phyloP scores from a whole-genome alignment of 768 basidiomycete species.

The Xerocomellus intermedius region DNA sequence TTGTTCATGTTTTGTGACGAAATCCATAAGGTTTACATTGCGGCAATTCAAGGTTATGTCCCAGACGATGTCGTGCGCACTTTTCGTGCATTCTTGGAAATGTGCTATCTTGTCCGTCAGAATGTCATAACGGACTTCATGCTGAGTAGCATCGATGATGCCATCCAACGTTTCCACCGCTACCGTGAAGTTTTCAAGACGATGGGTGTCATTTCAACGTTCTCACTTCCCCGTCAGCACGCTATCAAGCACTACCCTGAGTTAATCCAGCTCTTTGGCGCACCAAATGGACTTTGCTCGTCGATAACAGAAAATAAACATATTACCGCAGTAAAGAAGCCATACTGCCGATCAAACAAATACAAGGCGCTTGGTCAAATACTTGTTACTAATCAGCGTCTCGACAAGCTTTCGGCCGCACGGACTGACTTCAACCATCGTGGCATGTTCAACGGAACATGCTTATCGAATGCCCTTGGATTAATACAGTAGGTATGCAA shows the following conservation, averaged over 20 bases:
- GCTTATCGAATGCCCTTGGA: neutral
- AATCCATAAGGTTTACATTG: conserved; percentile 27
- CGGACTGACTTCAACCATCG: conserved; percentile 15
- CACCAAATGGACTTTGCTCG: neutral
- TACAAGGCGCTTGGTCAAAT: conserved; percentile 31
- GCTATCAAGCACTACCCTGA: conserved; percentile 30
- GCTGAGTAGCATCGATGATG: too few relatives aligned
- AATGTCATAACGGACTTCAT: too few relatives aligned
- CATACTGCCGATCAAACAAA: conserved; percentile 28
- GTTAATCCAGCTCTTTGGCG: conserved; percentile 28
- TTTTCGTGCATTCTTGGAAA: too few relatives aligned
- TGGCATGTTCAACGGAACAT: conserved; percentile 24
- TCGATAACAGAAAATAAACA: conserved; percentile 38
- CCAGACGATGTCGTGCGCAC: conserved; percentile 12
- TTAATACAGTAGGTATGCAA: neutral
- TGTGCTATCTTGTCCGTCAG: too few relatives aligned
- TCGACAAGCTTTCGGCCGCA: conserved; percentile 29
- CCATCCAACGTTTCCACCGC: too few relatives aligned
- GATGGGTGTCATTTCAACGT: neutral
- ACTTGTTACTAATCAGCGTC: conserved; percentile 26
- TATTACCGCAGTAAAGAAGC: conserved; percentile 37
- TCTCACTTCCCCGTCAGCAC: conserved; percentile 35
- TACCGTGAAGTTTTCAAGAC: too few relatives aligned
- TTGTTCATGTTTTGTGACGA: neutral
- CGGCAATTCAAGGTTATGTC: conserved; percentile 27